These are phyloP conservation scores for Metschnikowia proteae DNA, from an alignment of 805 yeast species.

Conservation along the genomic window DNA sequence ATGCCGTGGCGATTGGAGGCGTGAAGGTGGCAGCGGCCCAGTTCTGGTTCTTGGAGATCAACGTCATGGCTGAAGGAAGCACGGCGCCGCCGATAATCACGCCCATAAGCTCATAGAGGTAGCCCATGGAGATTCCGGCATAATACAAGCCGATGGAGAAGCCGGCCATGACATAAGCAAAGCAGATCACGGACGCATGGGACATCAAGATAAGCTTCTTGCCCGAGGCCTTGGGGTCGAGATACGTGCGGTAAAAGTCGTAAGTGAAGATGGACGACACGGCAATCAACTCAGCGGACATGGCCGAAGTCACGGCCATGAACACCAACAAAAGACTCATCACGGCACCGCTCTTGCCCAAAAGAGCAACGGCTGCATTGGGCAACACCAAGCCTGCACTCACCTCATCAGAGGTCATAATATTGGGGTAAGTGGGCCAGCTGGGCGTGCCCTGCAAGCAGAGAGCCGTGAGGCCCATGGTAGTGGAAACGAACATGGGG, in stretches of 20 bases:
- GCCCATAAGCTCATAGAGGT: conserved; percentile 84
- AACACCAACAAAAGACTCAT: conserved; percentile 75
- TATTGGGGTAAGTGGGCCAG: conserved; percentile 78
- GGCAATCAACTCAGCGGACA: conserved; percentile 87
- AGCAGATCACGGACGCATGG: conserved; percentile 58
- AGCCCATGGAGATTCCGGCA: conserved; percentile 84
- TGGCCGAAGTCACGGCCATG: conserved; percentile 91
- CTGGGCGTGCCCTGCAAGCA: conserved; percentile 64
- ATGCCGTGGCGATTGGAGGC: conserved; percentile 72
- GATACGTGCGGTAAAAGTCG: conserved; percentile 77
- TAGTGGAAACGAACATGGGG: conserved; percentile 77
- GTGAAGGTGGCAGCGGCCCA: conserved; percentile 64
- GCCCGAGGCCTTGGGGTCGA: conserved; percentile 76
- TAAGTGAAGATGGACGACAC: conserved; percentile 83
- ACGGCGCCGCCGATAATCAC: conserved; percentile 85
- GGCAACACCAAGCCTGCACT: conserved; percentile 79
- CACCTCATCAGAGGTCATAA: conserved; percentile 64
- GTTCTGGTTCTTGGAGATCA: conserved; percentile 64
- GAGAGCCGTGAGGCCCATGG: conserved; percentile 82
- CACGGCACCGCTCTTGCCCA: conserved; percentile 87
- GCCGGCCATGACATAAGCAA: conserved; percentile 67
- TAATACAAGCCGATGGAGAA: conserved; percentile 79
- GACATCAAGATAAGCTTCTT: conserved; percentile 65
- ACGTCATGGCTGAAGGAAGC: conserved; percentile 65
- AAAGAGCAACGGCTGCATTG: conserved; percentile 73